Percentiles rank a stretch among this genome's conserved stretches.
Evolutionary conservation across 163 green algal species (phyloP).

Genomic region (Trebouxiophyceae sp.): DNA sequence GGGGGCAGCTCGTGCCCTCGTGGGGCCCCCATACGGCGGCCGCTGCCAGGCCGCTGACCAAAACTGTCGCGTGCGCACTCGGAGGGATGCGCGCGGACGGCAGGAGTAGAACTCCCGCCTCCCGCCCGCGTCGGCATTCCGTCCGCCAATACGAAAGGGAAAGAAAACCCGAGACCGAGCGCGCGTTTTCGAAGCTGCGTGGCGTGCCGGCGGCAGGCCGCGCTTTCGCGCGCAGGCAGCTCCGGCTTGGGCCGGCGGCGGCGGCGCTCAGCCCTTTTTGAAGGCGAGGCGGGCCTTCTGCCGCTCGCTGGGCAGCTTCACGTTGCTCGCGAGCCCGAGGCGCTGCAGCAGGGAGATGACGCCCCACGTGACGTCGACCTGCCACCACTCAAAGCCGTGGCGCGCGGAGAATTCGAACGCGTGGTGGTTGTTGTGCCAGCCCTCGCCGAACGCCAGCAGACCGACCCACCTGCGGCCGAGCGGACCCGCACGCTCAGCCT

Average conservation of each 20-base stretch:
- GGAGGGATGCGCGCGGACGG: too few species aligned
- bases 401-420: slow-evolving; percentile 93
- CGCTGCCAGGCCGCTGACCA: too few species aligned
- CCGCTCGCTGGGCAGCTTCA: slow-evolving; percentile 78
- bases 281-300: slow-evolving; percentile 20
- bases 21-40: too few species aligned
- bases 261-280: not conserved
- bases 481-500: too few species aligned
- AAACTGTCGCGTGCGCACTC: too few species aligned
- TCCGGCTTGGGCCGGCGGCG: not conserved
- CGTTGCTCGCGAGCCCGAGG: slow-evolving; percentile 83
- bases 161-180: not conserved
- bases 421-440: slow-evolving; percentile 98
- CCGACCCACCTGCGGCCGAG: slow-evolving; percentile 76
- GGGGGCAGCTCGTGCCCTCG: too few species aligned
- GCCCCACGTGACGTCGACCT: slow-evolving; percentile 92
- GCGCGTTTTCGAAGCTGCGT: not conserved
- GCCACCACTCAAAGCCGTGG: slow-evolving; percentile 92
- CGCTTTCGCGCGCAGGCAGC: not conserved
- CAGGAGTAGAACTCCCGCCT: too few species aligned
- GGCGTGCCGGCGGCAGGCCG: not conserved
- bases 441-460: slow-evolving; percentile 92
- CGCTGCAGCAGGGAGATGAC: slow-evolving; percentile 70
- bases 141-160: not conserved
- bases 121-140: too few species aligned